phyloP scores from a whole-genome alignment of 768 basidiomycete genomes.

The Pleurotus sapidus region DNA sequence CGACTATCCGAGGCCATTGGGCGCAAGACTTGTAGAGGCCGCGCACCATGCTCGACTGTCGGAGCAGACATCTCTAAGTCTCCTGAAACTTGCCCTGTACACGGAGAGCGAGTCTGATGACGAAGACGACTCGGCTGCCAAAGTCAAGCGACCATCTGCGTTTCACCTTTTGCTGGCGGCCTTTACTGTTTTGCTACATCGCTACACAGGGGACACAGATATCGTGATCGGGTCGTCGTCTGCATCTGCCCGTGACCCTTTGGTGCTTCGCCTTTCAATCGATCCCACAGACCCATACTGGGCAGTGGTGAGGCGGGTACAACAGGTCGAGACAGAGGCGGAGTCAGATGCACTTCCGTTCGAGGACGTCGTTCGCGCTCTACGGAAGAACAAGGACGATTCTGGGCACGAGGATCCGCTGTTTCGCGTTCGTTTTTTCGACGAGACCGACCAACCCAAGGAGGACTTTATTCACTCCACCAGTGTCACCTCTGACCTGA shows the following conservation, averaged over 20 bases:
- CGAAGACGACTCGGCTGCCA: conserved; percentile 39
- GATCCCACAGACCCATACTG: conserved; percentile 88
- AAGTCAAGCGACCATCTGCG: conserved; percentile 60
- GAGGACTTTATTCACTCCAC: conserved; percentile 79
- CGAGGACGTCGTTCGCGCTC: conserved; percentile 65
- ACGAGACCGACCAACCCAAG: conserved; percentile 75
- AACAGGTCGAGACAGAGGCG: conserved; percentile 80
- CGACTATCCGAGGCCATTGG: conserved; percentile 87
- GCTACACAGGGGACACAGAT: conserved; percentile 95
- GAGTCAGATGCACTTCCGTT: conserved; percentile 81
- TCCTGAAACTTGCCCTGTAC: conserved; percentile 80
- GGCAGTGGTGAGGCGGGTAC: conserved; percentile 82
- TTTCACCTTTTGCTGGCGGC: conserved; percentile 93
- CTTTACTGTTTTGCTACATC: conserved; percentile 86
- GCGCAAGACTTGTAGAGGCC: conserved; percentile 79
- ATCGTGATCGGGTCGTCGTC: conserved; percentile 90
- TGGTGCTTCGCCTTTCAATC: conserved; percentile 80
- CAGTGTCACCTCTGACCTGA: conserved; percentile 87
- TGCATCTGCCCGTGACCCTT: conserved; percentile 67
- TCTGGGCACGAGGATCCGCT: conserved; percentile 55
- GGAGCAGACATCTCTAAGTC: conserved; percentile 68
- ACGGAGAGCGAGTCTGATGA: conserved; percentile 53
- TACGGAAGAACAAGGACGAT: conserved; percentile 67
- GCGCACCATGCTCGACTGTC: conserved; percentile 71
- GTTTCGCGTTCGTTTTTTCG: conserved; percentile 96